Percentiles rank a stretch among this genome's conserved stretches.
Evolutionary conservation across 2,329 filamentous ascomycete genomes (phyloP).

Genomic region (Pseudogymnoascus verrucosus): DNA sequence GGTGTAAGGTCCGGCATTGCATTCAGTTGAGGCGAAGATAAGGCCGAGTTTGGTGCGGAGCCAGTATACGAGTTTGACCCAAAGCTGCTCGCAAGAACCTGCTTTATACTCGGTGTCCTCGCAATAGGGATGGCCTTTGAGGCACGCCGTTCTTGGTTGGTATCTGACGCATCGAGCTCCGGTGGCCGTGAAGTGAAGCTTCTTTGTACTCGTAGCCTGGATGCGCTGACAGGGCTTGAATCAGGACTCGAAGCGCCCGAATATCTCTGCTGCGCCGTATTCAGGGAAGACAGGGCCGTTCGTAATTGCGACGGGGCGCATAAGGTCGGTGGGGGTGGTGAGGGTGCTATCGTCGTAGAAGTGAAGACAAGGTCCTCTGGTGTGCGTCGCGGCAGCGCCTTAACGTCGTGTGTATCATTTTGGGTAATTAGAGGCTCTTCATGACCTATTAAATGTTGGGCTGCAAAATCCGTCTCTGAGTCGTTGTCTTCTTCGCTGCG

Average conservation of each 20-base stretch:
- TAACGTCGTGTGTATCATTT: not conserved
- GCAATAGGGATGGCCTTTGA: slow-evolving; percentile 26
- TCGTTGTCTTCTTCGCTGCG: not conserved
- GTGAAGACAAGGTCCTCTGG: slow-evolving; percentile 11
- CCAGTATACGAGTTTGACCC: slow-evolving; percentile 31
- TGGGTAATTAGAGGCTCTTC: not conserved
- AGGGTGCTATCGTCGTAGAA: slow-evolving; percentile 12
- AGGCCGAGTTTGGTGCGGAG: slow-evolving; percentile 55
- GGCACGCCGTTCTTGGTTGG: slow-evolving; percentile 36
- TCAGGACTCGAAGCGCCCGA: slow-evolving; percentile 29
- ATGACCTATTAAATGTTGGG: not conserved
- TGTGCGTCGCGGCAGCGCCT: not conserved
- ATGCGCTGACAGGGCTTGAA: slow-evolving; percentile 13
- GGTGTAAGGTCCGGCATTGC: slow-evolving; percentile 74
- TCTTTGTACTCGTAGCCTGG: slow-evolving; percentile 10
- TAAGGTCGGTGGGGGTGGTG: slow-evolving; percentile 19
- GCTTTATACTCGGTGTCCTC: slow-evolving; percentile 54
- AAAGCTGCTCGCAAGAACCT: slow-evolving; percentile 42
- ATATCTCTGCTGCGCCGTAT: slow-evolving; percentile 18
- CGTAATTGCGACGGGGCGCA: slow-evolving; percentile 35
- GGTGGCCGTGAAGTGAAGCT: slow-evolving; percentile 17
- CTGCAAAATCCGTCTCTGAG: not conserved
- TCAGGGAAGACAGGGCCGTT: slow-evolving; percentile 20
- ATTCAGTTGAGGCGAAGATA: slow-evolving; percentile 66
- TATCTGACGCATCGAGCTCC: slow-evolving; percentile 32